These are phyloP conservation scores for Auricularia heimuer DNA, from an alignment of 768 basidiomycete species.

Conservation along the genomic window DNA sequence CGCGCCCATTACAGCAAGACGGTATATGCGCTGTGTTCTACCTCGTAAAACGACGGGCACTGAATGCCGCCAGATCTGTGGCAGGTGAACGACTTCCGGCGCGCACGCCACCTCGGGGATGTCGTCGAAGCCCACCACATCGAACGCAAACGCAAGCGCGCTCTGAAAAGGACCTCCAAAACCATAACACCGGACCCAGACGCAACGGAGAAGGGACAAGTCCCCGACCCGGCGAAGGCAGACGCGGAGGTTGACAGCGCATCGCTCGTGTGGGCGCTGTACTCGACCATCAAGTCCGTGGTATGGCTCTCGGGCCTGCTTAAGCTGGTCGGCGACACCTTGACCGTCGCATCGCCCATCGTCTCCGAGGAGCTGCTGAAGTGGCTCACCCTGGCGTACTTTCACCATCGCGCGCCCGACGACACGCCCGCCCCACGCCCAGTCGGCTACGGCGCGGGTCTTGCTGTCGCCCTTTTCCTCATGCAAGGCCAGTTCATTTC, in stretches of 20 bases:
- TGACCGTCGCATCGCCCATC: constrained; percentile 47
- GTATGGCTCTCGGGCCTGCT: not conserved
- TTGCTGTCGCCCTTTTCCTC: constrained; percentile 44
- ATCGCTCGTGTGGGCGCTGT: not conserved
- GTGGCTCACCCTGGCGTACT: constrained; percentile 46
- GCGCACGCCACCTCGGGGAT: constrained; percentile 32
- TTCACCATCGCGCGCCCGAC: constrained; percentile 26
- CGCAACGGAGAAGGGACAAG: not conserved
- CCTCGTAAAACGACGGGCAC: not conserved
- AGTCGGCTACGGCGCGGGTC: constrained; percentile 52
- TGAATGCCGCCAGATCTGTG: constrained; percentile 37
- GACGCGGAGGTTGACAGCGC: not conserved
- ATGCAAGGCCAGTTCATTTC: constrained; percentile 42
- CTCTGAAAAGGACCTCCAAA: not conserved
- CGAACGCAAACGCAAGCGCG: constrained; percentile 28
- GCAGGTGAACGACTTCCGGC: constrained; percentile 32
- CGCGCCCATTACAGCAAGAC: constrained; percentile 46
- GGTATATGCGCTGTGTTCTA: constrained; percentile 24
- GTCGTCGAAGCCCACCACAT: constrained; percentile 38
- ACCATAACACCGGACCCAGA: not conserved
- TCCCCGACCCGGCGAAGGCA: not conserved
- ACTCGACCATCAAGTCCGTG: not conserved
- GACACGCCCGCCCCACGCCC: constrained; percentile 34
- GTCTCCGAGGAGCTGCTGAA: constrained; percentile 47
- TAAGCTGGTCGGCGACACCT: constrained; percentile 25